Conservation (phyloP, 2,329 filamentous ascomycete species). For the Scytalidium sp. region DNA sequence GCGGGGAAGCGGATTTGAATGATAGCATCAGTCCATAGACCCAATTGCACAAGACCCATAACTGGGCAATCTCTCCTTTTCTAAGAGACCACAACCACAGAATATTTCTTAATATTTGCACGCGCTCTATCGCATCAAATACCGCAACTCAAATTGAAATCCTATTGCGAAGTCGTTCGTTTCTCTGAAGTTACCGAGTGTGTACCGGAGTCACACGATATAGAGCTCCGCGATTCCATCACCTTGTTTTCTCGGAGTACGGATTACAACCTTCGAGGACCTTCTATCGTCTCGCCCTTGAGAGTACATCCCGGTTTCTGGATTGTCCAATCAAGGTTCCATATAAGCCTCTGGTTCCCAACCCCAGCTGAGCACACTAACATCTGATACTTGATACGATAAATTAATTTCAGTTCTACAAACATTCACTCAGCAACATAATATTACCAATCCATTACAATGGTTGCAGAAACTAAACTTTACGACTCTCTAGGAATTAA, state of each 20-base stretch:
- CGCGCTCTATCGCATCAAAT: neutral
- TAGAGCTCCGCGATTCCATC: neutral
- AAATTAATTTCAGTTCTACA: neutral
- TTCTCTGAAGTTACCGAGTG: neutral
- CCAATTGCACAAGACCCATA: neutral
- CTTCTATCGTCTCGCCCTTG: neutral
- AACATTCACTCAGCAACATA: neutral
- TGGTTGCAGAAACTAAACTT: slow-evolving; percentile 94
- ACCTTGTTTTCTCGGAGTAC: neutral
- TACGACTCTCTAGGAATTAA: slow-evolving; percentile 84
- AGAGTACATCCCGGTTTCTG: neutral
- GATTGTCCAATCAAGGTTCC: neutral
- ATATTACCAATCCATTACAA: slow-evolving; percentile 39
- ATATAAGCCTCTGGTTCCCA: neutral
- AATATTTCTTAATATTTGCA: neutral
- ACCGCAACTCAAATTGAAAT: neutral
- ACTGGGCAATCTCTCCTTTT: neutral
- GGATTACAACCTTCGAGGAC: neutral
- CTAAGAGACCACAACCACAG: neutral
- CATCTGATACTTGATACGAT: no score
- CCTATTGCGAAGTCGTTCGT: neutral
- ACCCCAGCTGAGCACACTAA: neutral
- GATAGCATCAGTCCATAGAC: neutral
- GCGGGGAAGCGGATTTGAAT: neutral
- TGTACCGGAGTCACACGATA: neutral